Evolutionary conservation across 2,329 filamentous ascomycete genomes (phyloP).

Genomic region (Ophiobolus disseminans): DNA sequence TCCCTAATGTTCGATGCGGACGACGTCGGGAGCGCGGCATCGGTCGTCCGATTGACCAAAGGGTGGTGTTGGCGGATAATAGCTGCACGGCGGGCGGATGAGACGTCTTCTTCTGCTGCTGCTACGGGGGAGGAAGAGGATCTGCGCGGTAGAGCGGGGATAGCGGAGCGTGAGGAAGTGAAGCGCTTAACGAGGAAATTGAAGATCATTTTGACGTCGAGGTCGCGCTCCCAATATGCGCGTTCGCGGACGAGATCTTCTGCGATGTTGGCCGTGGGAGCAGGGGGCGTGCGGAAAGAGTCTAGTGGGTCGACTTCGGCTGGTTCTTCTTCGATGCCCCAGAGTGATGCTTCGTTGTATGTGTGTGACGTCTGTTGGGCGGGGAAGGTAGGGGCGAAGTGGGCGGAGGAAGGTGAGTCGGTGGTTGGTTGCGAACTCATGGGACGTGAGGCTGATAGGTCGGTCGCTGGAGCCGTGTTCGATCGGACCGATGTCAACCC

Average conservation of each 20-base stretch:
- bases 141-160: slow-evolving; percentile 25
- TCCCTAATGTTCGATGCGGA: slow-evolving; percentile 24
- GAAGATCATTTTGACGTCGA: slow-evolving; percentile 92
- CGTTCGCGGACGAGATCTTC: slow-evolving; percentile 56
- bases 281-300: slow-evolving; percentile 47
- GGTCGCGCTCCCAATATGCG: slow-evolving; percentile 91
- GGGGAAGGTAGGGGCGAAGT: slow-evolving; percentile 59
- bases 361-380: slow-evolving; percentile 39
- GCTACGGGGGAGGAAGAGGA: slow-evolving; percentile 34
- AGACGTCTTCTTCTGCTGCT: slow-evolving; percentile 28
- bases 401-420: slow-evolving; percentile 45
- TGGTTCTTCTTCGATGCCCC: slow-evolving; percentile 71
- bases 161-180: slow-evolving; percentile 43
- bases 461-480: slow-evolving; percentile 24
- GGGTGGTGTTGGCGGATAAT: slow-evolving; percentile 90
- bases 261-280: slow-evolving; percentile 25
- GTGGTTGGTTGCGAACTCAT: slow-evolving; percentile 38
- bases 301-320: slow-evolving; percentile 54
- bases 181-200: slow-evolving; percentile 61
- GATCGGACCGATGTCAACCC: slow-evolving; percentile 69
- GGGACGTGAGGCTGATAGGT: slow-evolving; percentile 29
- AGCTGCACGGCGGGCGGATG: slow-evolving; percentile 72
- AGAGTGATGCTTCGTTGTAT: slow-evolving; percentile 63
- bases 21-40: slow-evolving; percentile 36
- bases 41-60: slow-evolving; percentile 67